phyloP scores from a whole-genome alignment of 441 rosid species.

The Hura crepitans region DNA sequence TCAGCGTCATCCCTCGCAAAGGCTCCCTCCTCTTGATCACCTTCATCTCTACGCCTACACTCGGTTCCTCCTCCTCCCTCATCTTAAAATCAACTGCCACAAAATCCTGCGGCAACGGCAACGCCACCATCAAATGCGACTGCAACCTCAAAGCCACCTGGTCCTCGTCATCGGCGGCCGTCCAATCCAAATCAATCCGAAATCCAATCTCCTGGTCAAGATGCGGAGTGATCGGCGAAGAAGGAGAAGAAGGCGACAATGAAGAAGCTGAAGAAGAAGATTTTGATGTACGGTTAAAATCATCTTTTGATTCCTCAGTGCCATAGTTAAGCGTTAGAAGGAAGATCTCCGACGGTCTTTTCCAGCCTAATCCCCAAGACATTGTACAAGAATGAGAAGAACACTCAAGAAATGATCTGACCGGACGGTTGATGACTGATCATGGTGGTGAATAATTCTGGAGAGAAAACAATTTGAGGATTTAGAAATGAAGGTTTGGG shows the following conservation, averaged over 20 bases:
- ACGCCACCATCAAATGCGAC: conserved; percentile 90
- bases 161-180: conserved; percentile 83
- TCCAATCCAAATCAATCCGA: conserved; percentile 85
- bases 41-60: conserved; percentile 59
- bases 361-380: conserved; percentile 98
- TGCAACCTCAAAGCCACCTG: conserved; percentile 76
- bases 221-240: conserved; percentile 24
- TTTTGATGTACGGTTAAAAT: conserved; percentile 40
- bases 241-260: background rate
- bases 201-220: conserved; percentile 61
- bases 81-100: conserved; percentile 53
- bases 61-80: conserved; percentile 23
- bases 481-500: background rate
- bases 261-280: conserved; percentile 32
- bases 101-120: conserved; percentile 76
- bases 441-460: background rate
- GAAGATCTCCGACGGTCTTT: conserved; percentile 76
- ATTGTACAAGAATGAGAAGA: conserved; percentile 29
- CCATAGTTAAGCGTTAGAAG: conserved; percentile 68
- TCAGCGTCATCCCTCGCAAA: conserved; percentile 60
- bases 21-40: conserved; percentile 78
- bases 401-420: conserved; percentile 12
- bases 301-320: conserved; percentile 56
- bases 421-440: conserved; percentile 5
- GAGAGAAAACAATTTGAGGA: background rate